phyloP scores from a whole-genome alignment of 768 basidiomycete genomes.

The Xanthoconium purpureum region DNA sequence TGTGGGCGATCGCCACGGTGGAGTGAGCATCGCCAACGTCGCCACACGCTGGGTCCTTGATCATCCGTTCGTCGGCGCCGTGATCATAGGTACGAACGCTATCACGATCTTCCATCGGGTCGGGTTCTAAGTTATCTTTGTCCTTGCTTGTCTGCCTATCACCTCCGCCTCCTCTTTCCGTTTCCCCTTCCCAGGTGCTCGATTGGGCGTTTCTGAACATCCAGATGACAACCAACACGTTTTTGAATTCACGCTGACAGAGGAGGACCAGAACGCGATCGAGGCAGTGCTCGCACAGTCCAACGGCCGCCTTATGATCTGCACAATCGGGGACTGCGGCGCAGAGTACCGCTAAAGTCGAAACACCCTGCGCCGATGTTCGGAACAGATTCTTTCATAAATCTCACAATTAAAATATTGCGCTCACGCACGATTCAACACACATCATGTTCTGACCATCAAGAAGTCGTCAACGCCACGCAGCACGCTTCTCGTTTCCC shows the following conservation, averaged over 20 bases:
- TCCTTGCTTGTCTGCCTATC: no score
- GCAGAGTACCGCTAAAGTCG: conserved; percentile 62
- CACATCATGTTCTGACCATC: conserved; percentile 1
- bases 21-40: conserved; percentile 70
- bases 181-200: conserved; percentile 46
- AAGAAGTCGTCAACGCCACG: not conserved
- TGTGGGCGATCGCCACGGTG: conserved; percentile 67
- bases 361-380: not conserved
- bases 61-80: conserved; percentile 72
- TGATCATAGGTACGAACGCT: conserved; percentile 58
- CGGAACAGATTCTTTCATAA: not conserved
- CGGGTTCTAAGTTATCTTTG: not conserved
- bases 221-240: conserved; percentile 63
- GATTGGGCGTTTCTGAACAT: conserved; percentile 75
- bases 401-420: not conserved
- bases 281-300: conserved; percentile 60
- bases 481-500: no score
- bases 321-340: conserved; percentile 77
- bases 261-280: conserved; percentile 58
- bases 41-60: conserved; percentile 84
- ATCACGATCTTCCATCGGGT: conserved; percentile 1
- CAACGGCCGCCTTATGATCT: conserved; percentile 60
- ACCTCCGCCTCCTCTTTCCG: not conserved
- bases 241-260: conserved; percentile 55
- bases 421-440: not conserved